phyloP scores from a whole-genome alignment of 2,329 filamentous ascomycete species.

The Gnomoniopsis smithogilvyi region DNA sequence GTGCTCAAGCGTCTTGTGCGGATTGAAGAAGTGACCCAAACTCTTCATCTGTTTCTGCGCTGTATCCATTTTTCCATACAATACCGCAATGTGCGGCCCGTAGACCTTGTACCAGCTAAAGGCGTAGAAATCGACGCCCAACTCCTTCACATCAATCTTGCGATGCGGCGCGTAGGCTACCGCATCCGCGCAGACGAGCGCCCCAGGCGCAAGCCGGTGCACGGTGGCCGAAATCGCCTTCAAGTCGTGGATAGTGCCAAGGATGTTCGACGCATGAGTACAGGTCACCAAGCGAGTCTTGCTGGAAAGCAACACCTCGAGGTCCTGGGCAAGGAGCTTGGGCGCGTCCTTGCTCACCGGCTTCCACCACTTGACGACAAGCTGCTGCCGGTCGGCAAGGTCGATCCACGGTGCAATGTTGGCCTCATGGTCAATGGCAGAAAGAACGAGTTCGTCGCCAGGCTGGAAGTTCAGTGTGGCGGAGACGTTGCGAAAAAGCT shows the following conservation, averaged over 20 bases:
- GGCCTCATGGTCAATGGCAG: constrained; percentile 72
- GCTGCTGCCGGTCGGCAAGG: constrained; percentile 57
- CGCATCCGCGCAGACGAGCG: constrained; percentile 69
- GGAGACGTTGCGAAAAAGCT: constrained; percentile 70
- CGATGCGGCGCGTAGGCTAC: constrained; percentile 76
- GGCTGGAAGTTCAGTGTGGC: constrained; percentile 48
- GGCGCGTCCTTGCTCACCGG: constrained; percentile 50
- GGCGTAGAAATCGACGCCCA: constrained; percentile 73
- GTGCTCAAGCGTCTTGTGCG: constrained; percentile 54
- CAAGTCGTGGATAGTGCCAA: constrained; percentile 68
- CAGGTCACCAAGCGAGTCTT: constrained; percentile 69
- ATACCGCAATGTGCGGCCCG: constrained; percentile 68
- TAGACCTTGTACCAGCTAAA: constrained; percentile 85
- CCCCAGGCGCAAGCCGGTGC: constrained; percentile 43
- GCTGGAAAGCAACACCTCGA: constrained; percentile 56
- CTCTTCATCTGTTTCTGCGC: constrained; percentile 56
- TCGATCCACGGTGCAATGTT: constrained; percentile 73
- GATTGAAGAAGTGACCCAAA: constrained; percentile 66
- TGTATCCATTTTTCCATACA: constrained; percentile 57
- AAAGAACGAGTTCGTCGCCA: constrained; percentile 67
- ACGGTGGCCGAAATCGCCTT: constrained; percentile 52
- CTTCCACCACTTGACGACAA: constrained; percentile 69
- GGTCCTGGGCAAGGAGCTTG: constrained; percentile 52
- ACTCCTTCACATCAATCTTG: constrained; percentile 61
- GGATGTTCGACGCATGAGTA: constrained; percentile 71